phyloP scores from a whole-genome alignment of 768 basidiomycete genomes.

The Tricholoma bakamatsutake region DNA sequence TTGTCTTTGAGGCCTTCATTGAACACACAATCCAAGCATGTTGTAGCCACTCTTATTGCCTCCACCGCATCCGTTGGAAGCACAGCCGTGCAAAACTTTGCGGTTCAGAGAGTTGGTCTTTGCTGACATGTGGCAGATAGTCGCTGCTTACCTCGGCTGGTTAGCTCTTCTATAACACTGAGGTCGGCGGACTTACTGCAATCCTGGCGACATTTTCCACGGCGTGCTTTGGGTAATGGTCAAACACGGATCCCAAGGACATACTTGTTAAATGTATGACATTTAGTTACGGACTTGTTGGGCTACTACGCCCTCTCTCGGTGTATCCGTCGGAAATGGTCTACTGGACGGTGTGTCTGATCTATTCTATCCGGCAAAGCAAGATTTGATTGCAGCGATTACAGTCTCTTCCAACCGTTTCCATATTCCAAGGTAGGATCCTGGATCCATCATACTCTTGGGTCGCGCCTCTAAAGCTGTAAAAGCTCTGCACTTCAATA shows the following conservation, averaged over 20 bases:
- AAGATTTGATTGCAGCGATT: background rate
- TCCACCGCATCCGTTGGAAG: conserved; percentile 50
- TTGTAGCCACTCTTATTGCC: conserved; percentile 48
- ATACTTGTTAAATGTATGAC: background rate
- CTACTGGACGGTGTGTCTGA: conserved; percentile 43
- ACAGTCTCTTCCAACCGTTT: conserved; percentile 52
- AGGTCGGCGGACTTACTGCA: conserved; percentile 49
- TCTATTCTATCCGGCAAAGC: background rate
- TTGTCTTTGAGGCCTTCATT: background rate
- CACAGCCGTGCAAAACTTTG: conserved; percentile 53
- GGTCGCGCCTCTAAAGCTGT: background rate
- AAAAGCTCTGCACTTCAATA: conserved; percentile 45
- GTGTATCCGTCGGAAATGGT: conserved; percentile 64
- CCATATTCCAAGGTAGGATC: conserved; percentile 49
- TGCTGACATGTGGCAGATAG: background rate
- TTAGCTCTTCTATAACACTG: conserved; percentile 54
- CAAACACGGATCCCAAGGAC: background rate
- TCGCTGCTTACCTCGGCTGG: background rate
- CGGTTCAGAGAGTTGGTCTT: conserved; percentile 44
- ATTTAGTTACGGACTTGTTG: conserved; percentile 51
- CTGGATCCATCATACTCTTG: background rate
- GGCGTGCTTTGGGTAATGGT: conserved; percentile 50
- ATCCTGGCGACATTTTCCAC: conserved; percentile 60
- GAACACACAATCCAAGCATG: conserved; percentile 38
- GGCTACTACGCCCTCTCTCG: conserved; percentile 50